Conservation (phyloP, 208 protist genomes). For the Porcisia hertigi region DNA sequence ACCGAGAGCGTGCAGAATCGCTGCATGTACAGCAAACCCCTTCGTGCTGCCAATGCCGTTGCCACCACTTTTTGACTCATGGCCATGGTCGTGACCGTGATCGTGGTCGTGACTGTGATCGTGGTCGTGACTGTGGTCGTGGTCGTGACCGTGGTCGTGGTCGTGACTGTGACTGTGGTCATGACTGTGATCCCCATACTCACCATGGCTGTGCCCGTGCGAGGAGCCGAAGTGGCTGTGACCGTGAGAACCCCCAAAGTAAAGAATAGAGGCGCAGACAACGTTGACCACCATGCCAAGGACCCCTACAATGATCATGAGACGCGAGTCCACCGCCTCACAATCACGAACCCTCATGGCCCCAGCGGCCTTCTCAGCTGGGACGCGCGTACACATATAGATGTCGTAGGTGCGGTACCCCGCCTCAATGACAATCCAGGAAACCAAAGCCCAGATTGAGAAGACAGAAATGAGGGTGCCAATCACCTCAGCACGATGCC, state of each 20-base stretch:
- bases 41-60: constrained; percentile 17
- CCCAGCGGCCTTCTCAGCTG: constrained; percentile 17
- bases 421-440: constrained; percentile 83
- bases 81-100: constrained; percentile 40
- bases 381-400: constrained; percentile 57
- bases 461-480: constrained; percentile 90
- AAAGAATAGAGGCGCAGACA: constrained; percentile 78
- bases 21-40: constrained; percentile 73
- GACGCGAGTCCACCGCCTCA: constrained; percentile 49
- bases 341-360: constrained; percentile 31
- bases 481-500: constrained; percentile 90
- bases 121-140: constrained; percentile 36
- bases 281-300: constrained; percentile 90
- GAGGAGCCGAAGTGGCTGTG: constrained; percentile 63
- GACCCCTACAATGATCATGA: constrained; percentile 85
- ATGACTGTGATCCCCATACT: not conserved
- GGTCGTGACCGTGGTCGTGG: constrained; percentile 42
- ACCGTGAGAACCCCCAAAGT: constrained; percentile 82
- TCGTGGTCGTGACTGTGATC: constrained; percentile 27
- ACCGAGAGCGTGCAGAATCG: constrained; percentile 89
- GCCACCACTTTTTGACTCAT: constrained; percentile 24
- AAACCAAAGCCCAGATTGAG: constrained; percentile 88
- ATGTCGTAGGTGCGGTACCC: constrained; percentile 66
- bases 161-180: constrained; percentile 39
- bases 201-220: constrained; percentile 62